phyloP scores from a whole-genome alignment of 805 yeast species.

The Saccharomycopsis sp. region DNA sequence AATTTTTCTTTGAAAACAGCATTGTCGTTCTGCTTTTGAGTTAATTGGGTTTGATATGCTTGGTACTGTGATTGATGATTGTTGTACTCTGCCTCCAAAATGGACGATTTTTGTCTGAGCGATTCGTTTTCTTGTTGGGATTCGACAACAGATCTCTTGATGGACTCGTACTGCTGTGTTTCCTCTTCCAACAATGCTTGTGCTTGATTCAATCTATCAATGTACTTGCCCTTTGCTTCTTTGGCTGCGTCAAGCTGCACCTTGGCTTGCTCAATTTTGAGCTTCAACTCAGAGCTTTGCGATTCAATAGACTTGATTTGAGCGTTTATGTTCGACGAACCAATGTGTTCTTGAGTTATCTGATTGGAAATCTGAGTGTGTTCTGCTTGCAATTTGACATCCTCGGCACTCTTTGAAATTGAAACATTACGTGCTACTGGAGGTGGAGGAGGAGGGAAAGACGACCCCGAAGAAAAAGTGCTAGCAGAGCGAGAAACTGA shows the following conservation, averaged over 20 bases:
- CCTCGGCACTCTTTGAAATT: not conserved
- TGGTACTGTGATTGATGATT: conserved; percentile 58
- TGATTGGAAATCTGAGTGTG: conserved; percentile 50
- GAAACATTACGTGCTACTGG: conserved; percentile 19
- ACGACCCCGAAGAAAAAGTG: conserved; percentile 17
- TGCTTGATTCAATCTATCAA: conserved; percentile 56
- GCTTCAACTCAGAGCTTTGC: conserved; percentile 64
- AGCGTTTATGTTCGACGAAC: conserved; percentile 76
- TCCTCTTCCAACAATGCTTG: conserved; percentile 71
- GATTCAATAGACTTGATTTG: conserved; percentile 71
- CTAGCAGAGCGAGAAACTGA: conserved; percentile 17
- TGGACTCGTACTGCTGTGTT: conserved; percentile 62
- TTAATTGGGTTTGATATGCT: conserved; percentile 49
- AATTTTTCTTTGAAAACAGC: conserved; percentile 58
- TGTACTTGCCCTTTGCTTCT: conserved; percentile 60
- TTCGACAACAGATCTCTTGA: conserved; percentile 51
- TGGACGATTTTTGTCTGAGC: conserved; percentile 60
- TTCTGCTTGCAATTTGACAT: not conserved
- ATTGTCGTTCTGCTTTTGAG: conserved; percentile 61
- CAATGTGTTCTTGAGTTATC: conserved; percentile 71
- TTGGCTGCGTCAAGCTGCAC: conserved; percentile 65
- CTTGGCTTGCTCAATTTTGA: conserved; percentile 65
- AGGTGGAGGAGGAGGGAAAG: conserved; percentile 18
- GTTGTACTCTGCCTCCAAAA: conserved; percentile 71
- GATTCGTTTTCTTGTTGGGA: conserved; percentile 61